Evolutionary conservation across 2,329 filamentous ascomycete genomes (phyloP).

Genomic region (Stylonectria norvegica): DNA sequence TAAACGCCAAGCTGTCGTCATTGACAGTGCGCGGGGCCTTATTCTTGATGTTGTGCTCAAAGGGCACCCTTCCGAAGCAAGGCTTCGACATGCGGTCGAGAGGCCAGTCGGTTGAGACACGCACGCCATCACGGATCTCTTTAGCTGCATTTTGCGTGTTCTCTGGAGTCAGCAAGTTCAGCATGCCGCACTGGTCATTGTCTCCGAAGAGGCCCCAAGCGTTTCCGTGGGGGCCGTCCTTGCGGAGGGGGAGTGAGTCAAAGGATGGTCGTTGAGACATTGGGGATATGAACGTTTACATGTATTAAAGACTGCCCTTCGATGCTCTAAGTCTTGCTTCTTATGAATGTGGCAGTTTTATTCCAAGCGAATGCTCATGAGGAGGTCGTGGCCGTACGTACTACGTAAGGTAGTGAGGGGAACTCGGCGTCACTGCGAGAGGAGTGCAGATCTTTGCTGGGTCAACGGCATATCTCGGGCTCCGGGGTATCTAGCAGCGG

Average conservation of each 20-base stretch:
- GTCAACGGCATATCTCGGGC: too few relatives aligned
- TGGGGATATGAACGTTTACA: too few relatives aligned
- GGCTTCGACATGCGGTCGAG: constrained; percentile 31
- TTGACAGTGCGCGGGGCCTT: constrained; percentile 30
- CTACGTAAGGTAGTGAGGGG: too few relatives aligned
- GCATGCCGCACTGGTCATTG: constrained; percentile 49
- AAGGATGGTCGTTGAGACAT: constrained; percentile 31
- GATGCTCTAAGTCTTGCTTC: too few relatives aligned
- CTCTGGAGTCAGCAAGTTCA: constrained; percentile 49
- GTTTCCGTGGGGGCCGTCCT: constrained; percentile 48
- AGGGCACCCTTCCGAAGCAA: constrained; percentile 31
- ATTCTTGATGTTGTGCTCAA: constrained; percentile 29
- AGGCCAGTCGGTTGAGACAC: constrained; percentile 35
- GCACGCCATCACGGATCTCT: constrained; percentile 29
- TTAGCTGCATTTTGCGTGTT: constrained; percentile 21
- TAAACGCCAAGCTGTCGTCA: constrained; percentile 33
- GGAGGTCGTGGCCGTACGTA: too few relatives aligned
- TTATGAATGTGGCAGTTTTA: too few relatives aligned
- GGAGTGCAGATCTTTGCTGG: too few relatives aligned
- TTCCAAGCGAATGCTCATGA: too few relatives aligned
- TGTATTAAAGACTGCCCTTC: too few relatives aligned
- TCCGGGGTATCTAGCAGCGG: too few relatives aligned
- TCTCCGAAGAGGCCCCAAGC: constrained; percentile 55
- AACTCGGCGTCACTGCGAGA: too few relatives aligned
- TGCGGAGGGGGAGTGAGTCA: constrained; percentile 46